Evolutionary conservation across 1,284 basidiomycete species (phyloP).

Genomic region (Inonotus obliquus): DNA sequence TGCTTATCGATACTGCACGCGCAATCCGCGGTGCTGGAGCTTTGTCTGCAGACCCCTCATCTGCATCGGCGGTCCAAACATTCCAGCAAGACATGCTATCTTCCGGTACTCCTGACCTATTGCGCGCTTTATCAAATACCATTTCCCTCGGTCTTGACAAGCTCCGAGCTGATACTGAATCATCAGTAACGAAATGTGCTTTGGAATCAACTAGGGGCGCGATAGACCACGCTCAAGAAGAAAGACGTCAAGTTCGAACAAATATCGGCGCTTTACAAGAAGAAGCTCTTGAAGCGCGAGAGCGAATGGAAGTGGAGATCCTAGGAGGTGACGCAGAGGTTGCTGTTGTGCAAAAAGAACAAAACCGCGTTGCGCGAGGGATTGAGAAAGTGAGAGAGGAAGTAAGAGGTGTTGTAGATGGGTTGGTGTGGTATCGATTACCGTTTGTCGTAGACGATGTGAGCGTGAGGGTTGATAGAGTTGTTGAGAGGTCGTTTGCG

Average conservation of each 20-base stretch:
- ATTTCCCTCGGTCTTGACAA: conserved; percentile 23
- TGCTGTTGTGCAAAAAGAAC: conserved; percentile 31
- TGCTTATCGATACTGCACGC: conserved; percentile 52
- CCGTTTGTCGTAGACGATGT: conserved; percentile 72
- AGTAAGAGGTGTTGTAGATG: conserved; percentile 49
- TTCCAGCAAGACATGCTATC: conserved; percentile 59
- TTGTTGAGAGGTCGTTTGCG: conserved; percentile 48
- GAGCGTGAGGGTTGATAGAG: conserved; percentile 46
- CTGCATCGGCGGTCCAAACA: conserved; percentile 46
- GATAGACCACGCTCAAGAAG: neutral
- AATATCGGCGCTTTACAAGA: conserved; percentile 31
- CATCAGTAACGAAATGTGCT: neutral
- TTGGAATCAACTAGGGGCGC: neutral
- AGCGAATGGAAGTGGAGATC: conserved; percentile 12
- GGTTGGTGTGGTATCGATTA: conserved; percentile 64
- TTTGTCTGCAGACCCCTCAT: conserved; percentile 41
- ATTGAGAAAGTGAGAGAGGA: conserved; percentile 43
- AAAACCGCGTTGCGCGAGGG: conserved; percentile 42
- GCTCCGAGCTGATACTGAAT: conserved; percentile 16
- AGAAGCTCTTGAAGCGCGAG: conserved; percentile 28
- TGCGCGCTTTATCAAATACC: conserved; percentile 34
- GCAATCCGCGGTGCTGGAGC: conserved; percentile 48
- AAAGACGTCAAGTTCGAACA: conserved; percentile 28
- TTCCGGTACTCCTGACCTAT: conserved; percentile 51
- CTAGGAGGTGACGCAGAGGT: conserved; percentile 23